Conservation (phyloP, 108 stramenopile species). For the Pelagomonas calceolata region DNA sequence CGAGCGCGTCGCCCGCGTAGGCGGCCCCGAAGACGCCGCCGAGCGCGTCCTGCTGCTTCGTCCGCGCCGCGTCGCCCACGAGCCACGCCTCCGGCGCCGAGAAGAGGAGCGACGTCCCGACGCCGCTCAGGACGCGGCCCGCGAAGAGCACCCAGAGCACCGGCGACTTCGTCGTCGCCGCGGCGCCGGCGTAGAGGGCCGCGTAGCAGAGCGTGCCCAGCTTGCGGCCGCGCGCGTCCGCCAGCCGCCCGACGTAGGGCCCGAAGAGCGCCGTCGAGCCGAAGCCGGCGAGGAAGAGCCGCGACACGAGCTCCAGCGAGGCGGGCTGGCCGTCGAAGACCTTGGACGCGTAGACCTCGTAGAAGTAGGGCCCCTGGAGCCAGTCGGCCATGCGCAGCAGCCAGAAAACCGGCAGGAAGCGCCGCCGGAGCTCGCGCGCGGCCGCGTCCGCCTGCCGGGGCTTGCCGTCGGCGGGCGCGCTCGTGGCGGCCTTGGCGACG, state of each 20-base stretch:
- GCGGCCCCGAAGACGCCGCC: constrained; percentile 45
- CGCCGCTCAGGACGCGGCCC: constrained; percentile 74
- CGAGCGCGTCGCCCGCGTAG: constrained; percentile 83
- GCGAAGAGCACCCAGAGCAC: constrained; percentile 59
- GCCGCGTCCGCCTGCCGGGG: not conserved
- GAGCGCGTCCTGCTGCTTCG: constrained; percentile 26
- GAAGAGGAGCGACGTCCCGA: constrained; percentile 71
- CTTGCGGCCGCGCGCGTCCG: constrained; percentile 71
- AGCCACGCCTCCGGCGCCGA: constrained; percentile 91
- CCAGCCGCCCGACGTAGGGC: constrained; percentile 64
- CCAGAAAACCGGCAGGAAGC: constrained; percentile 86
- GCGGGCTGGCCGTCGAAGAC: constrained; percentile 50
- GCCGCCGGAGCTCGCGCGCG: not conserved
- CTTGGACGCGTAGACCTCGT: constrained; percentile 82
- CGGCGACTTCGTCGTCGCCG: constrained; percentile 31
- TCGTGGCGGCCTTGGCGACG: not conserved
- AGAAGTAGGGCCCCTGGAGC: constrained; percentile 74
- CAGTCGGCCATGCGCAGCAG: constrained; percentile 86
- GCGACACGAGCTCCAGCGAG: constrained; percentile 55
- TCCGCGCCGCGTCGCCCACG: constrained; percentile 56
- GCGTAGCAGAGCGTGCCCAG: constrained; percentile 70
- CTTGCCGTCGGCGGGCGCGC: not conserved
- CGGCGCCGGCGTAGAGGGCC: constrained; percentile 62
- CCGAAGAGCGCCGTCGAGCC: constrained; percentile 78
- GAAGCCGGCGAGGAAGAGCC: constrained; percentile 82